Percentiles rank a stretch among this genome's conserved stretches.
phyloP scores from a whole-genome alignment of 768 basidiomycete species.

The Hydnomerulius pinastri region DNA sequence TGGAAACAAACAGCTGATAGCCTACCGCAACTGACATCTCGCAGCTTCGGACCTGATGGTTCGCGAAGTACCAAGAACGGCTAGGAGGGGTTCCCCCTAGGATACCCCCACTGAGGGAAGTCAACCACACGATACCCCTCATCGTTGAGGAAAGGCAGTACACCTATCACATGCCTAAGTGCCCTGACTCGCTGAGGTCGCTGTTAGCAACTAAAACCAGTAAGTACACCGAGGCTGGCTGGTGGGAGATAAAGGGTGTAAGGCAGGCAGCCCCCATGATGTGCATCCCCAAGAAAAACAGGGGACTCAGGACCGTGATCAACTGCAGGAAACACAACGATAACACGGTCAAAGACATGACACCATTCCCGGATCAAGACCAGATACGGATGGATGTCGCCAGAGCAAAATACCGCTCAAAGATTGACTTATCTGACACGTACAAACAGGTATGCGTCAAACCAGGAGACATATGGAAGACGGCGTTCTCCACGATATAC shows the following conservation, averaged over 20 bases:
- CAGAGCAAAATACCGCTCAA: slow-evolving; percentile 33
- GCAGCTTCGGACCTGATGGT: slow-evolving; percentile 12
- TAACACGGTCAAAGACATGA: slow-evolving; percentile 42
- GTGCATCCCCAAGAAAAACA: slow-evolving; percentile 35
- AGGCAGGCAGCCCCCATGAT: slow-evolving; percentile 23
- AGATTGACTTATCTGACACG: slow-evolving; percentile 43
- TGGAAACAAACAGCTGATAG: too few species aligned
- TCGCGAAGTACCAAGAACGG: too few species aligned
- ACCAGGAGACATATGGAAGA: slow-evolving; percentile 27
- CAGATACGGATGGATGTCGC: slow-evolving; percentile 38
- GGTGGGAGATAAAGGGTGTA: slow-evolving; percentile 34
- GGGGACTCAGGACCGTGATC: slow-evolving; percentile 34
- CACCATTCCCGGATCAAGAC: slow-evolving; percentile 44
- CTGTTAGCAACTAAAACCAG: not conserved
- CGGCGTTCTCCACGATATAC: slow-evolving; percentile 24
- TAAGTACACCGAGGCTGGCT: slow-evolving; percentile 30
- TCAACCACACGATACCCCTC: slow-evolving; percentile 45
- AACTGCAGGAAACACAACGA: slow-evolving; percentile 40
- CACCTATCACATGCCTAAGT: not conserved
- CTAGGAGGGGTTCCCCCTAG: slow-evolving; percentile 16
- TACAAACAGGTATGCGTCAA: slow-evolving; percentile 44
- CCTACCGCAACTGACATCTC: too few species aligned
- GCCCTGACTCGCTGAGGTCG: not conserved
- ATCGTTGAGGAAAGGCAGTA: slow-evolving; percentile 26
- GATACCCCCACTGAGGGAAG: slow-evolving; percentile 38